Conservation (phyloP, 768 basidiomycete species). For the Dioszegia aurantiaca region DNA sequence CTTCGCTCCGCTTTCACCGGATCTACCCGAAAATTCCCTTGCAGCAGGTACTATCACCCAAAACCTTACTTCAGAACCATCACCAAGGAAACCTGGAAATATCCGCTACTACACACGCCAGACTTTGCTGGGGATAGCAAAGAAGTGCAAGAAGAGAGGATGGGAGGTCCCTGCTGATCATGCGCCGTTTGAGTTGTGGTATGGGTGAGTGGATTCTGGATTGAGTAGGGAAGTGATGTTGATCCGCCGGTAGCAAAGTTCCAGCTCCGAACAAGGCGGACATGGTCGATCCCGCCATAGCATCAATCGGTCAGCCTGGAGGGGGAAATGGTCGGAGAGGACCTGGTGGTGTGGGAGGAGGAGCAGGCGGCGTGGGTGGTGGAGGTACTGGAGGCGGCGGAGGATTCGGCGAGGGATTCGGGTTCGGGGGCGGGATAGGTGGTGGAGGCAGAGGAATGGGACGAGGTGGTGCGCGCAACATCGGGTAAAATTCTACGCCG, state of each 20-base stretch:
- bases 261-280: background rate
- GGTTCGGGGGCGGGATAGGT: slow-evolving; percentile 44
- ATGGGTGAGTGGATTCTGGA: slow-evolving; percentile 28
- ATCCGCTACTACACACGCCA: slow-evolving; percentile 18
- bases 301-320: slow-evolving; percentile 29
- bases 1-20: slow-evolving; percentile 31
- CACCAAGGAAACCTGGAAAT: background rate
- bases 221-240: background rate
- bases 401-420: slow-evolving; percentile 45
- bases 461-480: slow-evolving; percentile 29
- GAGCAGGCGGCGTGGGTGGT: slow-evolving; percentile 42
- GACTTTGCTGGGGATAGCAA: slow-evolving; percentile 25
- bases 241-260: background rate
- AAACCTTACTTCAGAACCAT: background rate
- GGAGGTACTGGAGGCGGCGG: slow-evolving; percentile 28
- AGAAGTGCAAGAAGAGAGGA: slow-evolving; percentile 18
- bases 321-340: slow-evolving; percentile 23
- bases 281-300: slow-evolving; percentile 40
- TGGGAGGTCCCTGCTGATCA: slow-evolving; percentile 18
- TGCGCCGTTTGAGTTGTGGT: slow-evolving; percentile 32
- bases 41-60: background rate
- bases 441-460: slow-evolving; percentile 29
- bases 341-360: slow-evolving; percentile 4
- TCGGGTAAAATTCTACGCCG: slow-evolving; percentile 23
- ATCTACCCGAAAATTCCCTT: slow-evolving; percentile 17